phyloP scores from a whole-genome alignment of 2,329 filamentous ascomycete species.

The Sphaerostilbella broomeana region DNA sequence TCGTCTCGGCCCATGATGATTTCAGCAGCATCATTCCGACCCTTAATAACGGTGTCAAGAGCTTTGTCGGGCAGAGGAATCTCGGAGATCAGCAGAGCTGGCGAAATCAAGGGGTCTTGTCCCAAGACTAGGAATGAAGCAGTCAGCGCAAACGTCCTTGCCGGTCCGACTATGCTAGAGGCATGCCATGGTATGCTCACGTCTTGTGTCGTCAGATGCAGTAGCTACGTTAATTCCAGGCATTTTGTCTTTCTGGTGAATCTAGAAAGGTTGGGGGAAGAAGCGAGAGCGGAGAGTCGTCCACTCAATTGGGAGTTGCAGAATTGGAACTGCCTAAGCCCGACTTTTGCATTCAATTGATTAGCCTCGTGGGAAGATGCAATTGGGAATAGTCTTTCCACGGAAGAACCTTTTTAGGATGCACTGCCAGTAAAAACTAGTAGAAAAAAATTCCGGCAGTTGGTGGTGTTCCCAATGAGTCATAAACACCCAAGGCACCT shows the following conservation, averaged over 20 bases:
- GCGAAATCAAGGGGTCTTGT: constrained; percentile 88
- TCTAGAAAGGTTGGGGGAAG: too few relatives aligned
- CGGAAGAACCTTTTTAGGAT: too few relatives aligned
- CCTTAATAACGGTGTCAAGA: constrained; percentile 63
- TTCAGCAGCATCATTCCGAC: constrained; percentile 60
- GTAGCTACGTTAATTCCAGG: constrained; percentile 35
- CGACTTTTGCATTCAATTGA: too few relatives aligned
- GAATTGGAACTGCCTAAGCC: too few relatives aligned
- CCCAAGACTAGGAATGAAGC: constrained; percentile 65
- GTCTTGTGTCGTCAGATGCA: constrained; percentile 40
- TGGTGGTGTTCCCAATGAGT: too few relatives aligned
- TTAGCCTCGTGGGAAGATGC: too few relatives aligned
- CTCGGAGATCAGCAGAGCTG: constrained; percentile 78
- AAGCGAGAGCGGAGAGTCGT: too few relatives aligned
- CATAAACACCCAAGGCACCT: too few relatives aligned
- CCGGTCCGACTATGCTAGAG: neutral
- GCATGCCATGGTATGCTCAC: constrained; percentile 28
- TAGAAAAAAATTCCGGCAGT: too few relatives aligned
- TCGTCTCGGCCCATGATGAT: constrained; percentile 76
- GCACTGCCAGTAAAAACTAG: too few relatives aligned
- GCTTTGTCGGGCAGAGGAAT: constrained; percentile 63
- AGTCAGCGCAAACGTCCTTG: constrained; percentile 18
- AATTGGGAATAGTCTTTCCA: too few relatives aligned
- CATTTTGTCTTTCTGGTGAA: constrained; percentile 26
- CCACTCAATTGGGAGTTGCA: too few relatives aligned